Evolutionary conservation across 179 eudicot genomes (phyloP).

Genomic region (Spinacia oleracea): DNA sequence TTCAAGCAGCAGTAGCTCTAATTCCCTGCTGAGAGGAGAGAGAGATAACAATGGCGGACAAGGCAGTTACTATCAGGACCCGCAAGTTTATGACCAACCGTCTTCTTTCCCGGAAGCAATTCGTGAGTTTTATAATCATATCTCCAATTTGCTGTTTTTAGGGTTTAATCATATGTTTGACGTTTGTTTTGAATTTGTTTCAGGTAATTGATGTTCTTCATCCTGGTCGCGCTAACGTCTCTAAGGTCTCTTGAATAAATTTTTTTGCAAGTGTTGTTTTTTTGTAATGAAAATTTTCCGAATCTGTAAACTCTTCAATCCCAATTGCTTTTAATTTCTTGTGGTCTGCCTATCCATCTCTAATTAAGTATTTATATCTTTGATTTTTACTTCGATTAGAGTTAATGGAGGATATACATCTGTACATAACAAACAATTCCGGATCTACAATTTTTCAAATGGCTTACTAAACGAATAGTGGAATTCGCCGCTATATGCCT

Average conservation of each 20-base stretch:
- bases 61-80: slow-evolving; percentile 18
- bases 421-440: too few species aligned
- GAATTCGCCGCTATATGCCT: too few species aligned
- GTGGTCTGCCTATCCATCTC: background rate
- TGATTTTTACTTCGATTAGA: background rate
- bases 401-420: too few species aligned
- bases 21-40: background rate
- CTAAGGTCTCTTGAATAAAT: slow-evolving; percentile 39
- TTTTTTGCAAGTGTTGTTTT: too few species aligned
- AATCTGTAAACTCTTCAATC: background rate
- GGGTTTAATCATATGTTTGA: background rate
- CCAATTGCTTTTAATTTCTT: background rate
- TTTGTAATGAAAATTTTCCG: background rate
- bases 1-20: background rate
- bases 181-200: background rate
- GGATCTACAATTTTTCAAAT: too few species aligned
- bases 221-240: slow-evolving; percentile 64
- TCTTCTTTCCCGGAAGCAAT: slow-evolving; percentile 18
- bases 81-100: slow-evolving; percentile 25
- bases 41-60: slow-evolving; percentile 21
- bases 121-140: background rate
- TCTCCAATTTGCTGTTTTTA: background rate
- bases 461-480: too few species aligned
- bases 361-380: too few species aligned
- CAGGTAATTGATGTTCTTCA: slow-evolving; percentile 67